Evolutionary conservation across 1,284 basidiomycete species (phyloP).

Genomic region (Austroboletus niveus): DNA sequence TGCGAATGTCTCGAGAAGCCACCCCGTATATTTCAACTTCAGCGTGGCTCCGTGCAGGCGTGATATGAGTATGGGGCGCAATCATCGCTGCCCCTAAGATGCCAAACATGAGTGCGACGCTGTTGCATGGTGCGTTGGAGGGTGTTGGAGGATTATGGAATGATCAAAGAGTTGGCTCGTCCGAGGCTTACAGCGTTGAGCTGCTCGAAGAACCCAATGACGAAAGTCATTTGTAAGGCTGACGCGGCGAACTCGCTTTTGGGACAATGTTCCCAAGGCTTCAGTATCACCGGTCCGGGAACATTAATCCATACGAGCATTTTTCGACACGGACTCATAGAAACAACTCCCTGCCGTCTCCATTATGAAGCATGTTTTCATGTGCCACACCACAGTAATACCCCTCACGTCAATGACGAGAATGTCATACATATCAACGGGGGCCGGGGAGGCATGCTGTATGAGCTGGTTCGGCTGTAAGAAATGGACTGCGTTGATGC

Average conservation of each 20-base stretch:
- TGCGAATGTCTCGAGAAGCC: slow-evolving; percentile 55
- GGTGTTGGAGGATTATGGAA: slow-evolving; percentile 15
- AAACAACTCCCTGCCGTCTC: too few species aligned
- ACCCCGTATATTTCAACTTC: slow-evolving; percentile 60
- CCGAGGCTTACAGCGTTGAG: slow-evolving; percentile 22
- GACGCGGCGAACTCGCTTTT: background rate
- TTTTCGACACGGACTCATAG: too few species aligned
- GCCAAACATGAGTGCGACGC: slow-evolving; percentile 49
- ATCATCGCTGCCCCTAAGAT: slow-evolving; percentile 67
- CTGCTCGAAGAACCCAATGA: slow-evolving; percentile 23
- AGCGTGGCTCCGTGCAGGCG: slow-evolving; percentile 53
- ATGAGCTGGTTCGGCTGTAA: too few species aligned
- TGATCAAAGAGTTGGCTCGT: background rate
- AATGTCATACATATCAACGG: too few species aligned
- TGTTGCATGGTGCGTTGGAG: background rate
- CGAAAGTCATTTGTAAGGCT: slow-evolving; percentile 15
- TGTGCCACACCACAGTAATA: too few species aligned
- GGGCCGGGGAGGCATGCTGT: too few species aligned
- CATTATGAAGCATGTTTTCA: too few species aligned
- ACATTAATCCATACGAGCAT: too few species aligned
- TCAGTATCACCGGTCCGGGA: too few species aligned
- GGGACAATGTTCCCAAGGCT: too few species aligned
- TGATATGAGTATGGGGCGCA: slow-evolving; percentile 54
- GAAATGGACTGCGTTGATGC: too few species aligned
- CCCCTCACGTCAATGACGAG: too few species aligned